Evolutionary conservation across 2,329 filamentous ascomycete species (phyloP).

Genomic region (Penicillium sp.): DNA sequence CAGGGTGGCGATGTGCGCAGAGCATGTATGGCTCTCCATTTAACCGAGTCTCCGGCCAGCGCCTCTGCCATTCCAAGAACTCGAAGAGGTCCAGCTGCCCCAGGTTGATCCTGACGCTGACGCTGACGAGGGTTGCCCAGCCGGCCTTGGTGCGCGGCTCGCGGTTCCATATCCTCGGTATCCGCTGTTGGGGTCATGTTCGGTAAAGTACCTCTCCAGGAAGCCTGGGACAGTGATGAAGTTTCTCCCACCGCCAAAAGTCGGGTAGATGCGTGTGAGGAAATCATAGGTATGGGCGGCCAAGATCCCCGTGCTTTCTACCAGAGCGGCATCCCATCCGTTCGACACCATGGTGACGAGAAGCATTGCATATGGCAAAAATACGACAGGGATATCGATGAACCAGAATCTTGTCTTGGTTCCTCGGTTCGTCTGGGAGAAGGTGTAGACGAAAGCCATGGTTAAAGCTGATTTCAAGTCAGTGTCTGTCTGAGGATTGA

Average conservation of each 20-base stretch:
- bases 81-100: conserved; percentile 25
- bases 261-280: conserved; percentile 74
- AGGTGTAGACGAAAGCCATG: conserved; percentile 74
- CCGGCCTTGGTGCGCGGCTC: conserved; percentile 35
- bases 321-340: conserved; percentile 49
- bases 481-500: conserved; percentile 13
- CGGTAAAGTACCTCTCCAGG: conserved; percentile 58
- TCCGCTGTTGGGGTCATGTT: conserved; percentile 35
- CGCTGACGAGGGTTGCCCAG: neutral
- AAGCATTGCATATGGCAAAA: conserved; percentile 72
- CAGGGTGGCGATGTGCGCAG: neutral
- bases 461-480: conserved; percentile 57
- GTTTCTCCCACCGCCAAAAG: conserved; percentile 75
- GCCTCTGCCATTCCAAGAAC: conserved; percentile 34
- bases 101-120: conserved; percentile 12
- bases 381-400: conserved; percentile 71
- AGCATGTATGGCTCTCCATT: neutral
- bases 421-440: conserved; percentile 73
- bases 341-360: conserved; percentile 61
- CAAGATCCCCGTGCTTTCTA: conserved; percentile 67
- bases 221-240: conserved; percentile 65
- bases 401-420: conserved; percentile 70
- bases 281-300: conserved; percentile 90
- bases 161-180: conserved; percentile 57
- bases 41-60: conserved; percentile 34